Evolutionary conservation across 331 rosid species (phyloP).

Genomic region (Cydonia oblonga): DNA sequence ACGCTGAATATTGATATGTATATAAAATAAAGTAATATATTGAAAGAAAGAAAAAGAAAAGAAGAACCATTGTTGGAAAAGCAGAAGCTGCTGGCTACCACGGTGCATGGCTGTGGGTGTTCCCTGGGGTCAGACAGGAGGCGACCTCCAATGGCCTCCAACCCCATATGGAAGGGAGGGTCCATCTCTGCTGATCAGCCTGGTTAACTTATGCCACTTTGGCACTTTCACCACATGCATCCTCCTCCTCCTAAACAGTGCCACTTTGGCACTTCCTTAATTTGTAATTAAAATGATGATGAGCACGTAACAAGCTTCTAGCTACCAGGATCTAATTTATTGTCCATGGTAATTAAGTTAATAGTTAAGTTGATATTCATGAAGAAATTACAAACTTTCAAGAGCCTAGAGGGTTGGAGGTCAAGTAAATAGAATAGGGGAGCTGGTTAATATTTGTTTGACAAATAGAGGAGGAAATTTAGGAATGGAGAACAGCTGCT

Average conservation of each 20-base stretch:
- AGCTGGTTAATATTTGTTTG: neutral
- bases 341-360: neutral
- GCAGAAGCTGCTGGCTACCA: neutral
- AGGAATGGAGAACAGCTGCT: neutral
- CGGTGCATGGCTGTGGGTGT: neutral
- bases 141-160: neutral
- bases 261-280: too few species aligned
- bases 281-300: neutral
- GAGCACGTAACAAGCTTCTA: neutral
- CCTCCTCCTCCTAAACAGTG: too few species aligned
- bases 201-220: neutral
- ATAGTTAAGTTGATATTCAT: neutral
- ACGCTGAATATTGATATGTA: neutral
- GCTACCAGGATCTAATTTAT: neutral
- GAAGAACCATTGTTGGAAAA: neutral
- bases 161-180: neutral
- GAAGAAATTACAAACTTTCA: neutral
- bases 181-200: neutral
- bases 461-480: neutral
- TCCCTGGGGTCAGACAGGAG: slow-evolving; percentile 11
- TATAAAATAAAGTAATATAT: neutral
- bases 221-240: neutral
- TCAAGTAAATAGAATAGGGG: too few species aligned
- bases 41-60: too few species aligned
- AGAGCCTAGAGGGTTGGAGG: too few species aligned